phyloP scores from a whole-genome alignment of 371 early-diverging fungal genomes.

The Saksenaea oblongispora region DNA sequence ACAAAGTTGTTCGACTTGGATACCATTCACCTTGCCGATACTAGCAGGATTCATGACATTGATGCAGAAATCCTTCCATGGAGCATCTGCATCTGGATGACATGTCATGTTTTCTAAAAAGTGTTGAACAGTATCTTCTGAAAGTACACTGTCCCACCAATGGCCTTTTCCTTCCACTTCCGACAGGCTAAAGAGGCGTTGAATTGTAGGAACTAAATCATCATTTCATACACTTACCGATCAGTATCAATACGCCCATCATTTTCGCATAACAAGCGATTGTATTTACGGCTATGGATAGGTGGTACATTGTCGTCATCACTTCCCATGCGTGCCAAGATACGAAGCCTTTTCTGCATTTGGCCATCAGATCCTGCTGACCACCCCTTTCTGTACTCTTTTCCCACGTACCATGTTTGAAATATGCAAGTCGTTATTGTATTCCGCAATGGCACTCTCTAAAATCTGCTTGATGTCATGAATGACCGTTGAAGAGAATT shows the following conservation, averaged over 20 bases:
- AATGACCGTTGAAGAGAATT: not conserved
- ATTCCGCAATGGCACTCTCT: constrained; percentile 70
- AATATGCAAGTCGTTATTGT: constrained; percentile 69
- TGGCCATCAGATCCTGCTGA: not conserved
- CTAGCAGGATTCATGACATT: constrained; percentile 65
- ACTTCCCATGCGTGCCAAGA: constrained; percentile 60
- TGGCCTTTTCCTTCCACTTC: constrained; percentile 62
- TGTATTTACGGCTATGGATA: constrained; percentile 61
- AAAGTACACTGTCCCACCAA: constrained; percentile 64
- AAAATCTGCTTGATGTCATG: constrained; percentile 43
- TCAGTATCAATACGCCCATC: constrained; percentile 33
- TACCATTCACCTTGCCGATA: constrained; percentile 61
- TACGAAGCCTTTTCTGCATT: constrained; percentile 57
- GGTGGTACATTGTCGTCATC: constrained; percentile 77
- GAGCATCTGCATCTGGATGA: constrained; percentile 11
- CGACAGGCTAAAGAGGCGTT: constrained; percentile 42
- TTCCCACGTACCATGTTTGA: constrained; percentile 54
- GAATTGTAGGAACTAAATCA: not conserved
- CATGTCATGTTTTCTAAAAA: constrained; percentile 39
- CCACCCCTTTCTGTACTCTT: not conserved
- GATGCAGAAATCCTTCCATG: constrained; percentile 48
- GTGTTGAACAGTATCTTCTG: constrained; percentile 43
- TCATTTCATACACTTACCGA: constrained; percentile 18
- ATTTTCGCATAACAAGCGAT: constrained; percentile 64
- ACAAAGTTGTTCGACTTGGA: constrained; percentile 62